Evolutionary conservation across 108 stramenopile genomes (phyloP).

Genomic region (Mediolabrus comicus): DNA sequence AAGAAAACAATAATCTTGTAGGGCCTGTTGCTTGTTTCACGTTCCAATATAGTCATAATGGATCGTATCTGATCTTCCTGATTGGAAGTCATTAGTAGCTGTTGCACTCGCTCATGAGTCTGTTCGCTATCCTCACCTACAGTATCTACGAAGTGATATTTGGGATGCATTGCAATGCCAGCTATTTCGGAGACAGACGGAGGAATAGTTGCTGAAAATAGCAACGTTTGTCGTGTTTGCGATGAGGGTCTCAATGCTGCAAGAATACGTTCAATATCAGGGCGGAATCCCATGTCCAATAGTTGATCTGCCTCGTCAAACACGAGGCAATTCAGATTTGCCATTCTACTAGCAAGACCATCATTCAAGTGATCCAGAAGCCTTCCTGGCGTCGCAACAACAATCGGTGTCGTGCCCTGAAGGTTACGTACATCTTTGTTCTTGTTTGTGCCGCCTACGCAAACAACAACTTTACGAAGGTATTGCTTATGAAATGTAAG

Average conservation of each 20-base stretch:
- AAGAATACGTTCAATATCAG: conserved; percentile 79
- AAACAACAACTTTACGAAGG: conserved; percentile 67
- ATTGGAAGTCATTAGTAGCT: conserved; percentile 40
- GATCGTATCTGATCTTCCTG: conserved; percentile 36
- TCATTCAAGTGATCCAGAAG: conserved; percentile 92
- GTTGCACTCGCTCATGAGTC: conserved; percentile 55
- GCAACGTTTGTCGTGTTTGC: conserved; percentile 72
- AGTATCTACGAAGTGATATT: conserved; percentile 57
- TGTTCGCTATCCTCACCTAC: conserved; percentile 51
- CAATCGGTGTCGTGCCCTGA: conserved; percentile 64
- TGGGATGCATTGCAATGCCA: conserved; percentile 30
- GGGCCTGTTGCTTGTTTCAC: conserved; percentile 42
- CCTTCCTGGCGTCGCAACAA: conserved; percentile 93
- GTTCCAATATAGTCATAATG: conserved; percentile 42
- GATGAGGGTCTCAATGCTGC: conserved; percentile 47
- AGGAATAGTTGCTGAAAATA: conserved; percentile 92
- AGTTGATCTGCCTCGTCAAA: conserved; percentile 70
- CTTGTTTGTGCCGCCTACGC: conserved; percentile 80
- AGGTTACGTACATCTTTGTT: conserved; percentile 74
- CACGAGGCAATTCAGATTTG: conserved; percentile 29
- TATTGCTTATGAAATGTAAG: conserved; percentile 54
- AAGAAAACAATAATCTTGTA: conserved; percentile 90
- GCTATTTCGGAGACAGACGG: conserved; percentile 74
- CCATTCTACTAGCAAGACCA: conserved; percentile 37
- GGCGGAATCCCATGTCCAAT: conserved; percentile 92